Conservation (phyloP, 2,329 filamentous ascomycete species). For the Calonectria hongkongensis region DNA sequence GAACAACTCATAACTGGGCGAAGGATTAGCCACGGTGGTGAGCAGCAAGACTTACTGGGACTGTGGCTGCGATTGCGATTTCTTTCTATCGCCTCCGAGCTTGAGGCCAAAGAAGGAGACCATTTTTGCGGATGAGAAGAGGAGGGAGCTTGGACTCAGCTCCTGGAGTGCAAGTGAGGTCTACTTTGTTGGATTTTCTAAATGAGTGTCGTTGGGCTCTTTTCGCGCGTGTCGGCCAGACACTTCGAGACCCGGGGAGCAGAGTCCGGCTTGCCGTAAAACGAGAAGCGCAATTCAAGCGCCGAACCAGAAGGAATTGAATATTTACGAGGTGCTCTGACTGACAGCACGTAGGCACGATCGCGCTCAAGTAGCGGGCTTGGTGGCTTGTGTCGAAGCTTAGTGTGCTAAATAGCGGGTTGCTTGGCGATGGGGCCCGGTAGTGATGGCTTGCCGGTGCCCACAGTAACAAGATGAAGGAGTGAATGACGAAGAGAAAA, state of each 20-base stretch:
- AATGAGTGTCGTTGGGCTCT: neutral
- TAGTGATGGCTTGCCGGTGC: conserved; percentile 10
- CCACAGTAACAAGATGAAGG: conserved; percentile 24
- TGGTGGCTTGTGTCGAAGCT: conserved; percentile 20
- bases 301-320: conserved; percentile 11
- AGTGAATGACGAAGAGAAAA: conserved; percentile 18
- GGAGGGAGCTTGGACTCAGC: neutral
- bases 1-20: neutral
- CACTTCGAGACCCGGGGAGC: conserved; percentile 7
- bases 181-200: conserved; percentile 17
- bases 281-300: conserved; percentile 10
- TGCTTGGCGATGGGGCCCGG: conserved; percentile 38
- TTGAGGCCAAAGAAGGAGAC: conserved; percentile 77
- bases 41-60: conserved; percentile 61
- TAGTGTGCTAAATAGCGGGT: conserved; percentile 17
- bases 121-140: conserved; percentile 61
- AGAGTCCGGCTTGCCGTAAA: conserved; percentile 17
- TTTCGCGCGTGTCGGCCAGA: conserved; percentile 2
- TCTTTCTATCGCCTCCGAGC: conserved; percentile 74
- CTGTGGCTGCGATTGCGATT: conserved; percentile 53
- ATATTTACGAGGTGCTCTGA: conserved; percentile 10
- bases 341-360: neutral
- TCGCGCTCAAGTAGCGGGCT: conserved; percentile 23
- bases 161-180: conserved; percentile 27
- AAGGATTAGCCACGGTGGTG: neutral